Evolutionary conservation across 495 filamentous ascomycete species (phyloP).

Genomic region (Penicillium coprophilum): DNA sequence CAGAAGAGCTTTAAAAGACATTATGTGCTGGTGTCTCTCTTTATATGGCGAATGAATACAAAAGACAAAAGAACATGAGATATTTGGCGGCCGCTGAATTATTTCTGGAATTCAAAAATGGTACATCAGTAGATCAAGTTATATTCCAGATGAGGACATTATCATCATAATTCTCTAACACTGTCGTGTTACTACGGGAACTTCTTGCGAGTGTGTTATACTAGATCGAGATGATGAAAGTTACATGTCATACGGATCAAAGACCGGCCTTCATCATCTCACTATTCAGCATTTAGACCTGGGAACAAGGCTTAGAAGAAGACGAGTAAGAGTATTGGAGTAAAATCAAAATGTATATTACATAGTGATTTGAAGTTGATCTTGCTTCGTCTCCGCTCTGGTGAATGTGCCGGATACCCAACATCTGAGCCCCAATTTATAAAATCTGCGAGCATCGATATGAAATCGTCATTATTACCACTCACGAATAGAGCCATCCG

Average conservation of each 20-base stretch:
- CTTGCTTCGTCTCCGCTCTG: not conserved
- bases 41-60: not conserved
- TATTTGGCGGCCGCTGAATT: not conserved
- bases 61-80: not conserved
- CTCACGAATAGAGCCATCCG: slow-evolving; percentile 70
- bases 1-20: not conserved
- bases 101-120: not conserved
- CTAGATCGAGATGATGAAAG: not conserved
- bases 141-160: not conserved
- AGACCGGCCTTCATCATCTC: not conserved
- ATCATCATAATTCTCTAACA: not conserved
- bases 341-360: too few relatives aligned
- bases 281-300: not conserved
- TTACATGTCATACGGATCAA: not conserved
- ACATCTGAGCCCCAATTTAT: not conserved
- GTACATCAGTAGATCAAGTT: not conserved
- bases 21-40: not conserved
- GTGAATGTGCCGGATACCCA: not conserved
- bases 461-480: slow-evolving; percentile 51
- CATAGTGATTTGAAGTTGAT: too few relatives aligned
- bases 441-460: not conserved
- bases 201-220: not conserved
- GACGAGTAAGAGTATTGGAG: too few relatives aligned
- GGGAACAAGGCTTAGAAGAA: not conserved
- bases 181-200: not conserved